Conservation (phyloP, 257 asterid species). For the Solanum bulbocastanum region DNA sequence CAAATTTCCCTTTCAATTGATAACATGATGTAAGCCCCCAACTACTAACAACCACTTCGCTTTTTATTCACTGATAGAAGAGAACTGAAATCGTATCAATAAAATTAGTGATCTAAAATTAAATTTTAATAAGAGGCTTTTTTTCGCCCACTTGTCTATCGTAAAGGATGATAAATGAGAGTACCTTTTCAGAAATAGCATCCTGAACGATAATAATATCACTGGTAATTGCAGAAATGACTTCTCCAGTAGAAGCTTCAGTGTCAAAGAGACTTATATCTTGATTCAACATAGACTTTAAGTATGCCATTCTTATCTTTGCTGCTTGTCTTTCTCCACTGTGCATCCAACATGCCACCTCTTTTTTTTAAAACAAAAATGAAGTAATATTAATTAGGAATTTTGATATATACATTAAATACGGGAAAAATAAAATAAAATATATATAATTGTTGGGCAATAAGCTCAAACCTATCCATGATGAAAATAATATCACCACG, state of each 20-base stretch:
- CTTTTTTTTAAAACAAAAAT: conserved; percentile 8
- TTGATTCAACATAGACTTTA: conserved; percentile 67
- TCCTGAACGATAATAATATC: conserved; percentile 85
- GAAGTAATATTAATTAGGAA: background rate
- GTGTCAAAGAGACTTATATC: conserved; percentile 81
- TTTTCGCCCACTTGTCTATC: background rate
- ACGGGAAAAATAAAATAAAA: background rate
- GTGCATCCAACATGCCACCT: conserved; percentile 99
- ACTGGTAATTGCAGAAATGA: conserved; percentile 83
- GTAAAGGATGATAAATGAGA: background rate
- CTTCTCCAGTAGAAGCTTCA: conserved; percentile 82
- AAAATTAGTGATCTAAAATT: background rate
- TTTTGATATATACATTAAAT: background rate
- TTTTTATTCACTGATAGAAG: background rate
- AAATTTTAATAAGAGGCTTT: background rate
- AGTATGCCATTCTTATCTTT: conserved; percentile 91
- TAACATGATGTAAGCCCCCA: background rate
- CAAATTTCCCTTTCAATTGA: background rate
- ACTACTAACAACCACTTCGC: background rate
- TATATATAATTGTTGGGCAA: background rate
- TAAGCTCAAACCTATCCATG: conserved; percentile 65
- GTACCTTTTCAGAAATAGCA: conserved; percentile 94
- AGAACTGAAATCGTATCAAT: background rate
- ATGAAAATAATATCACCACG: conserved; percentile 68
- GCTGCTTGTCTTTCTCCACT: conserved; percentile 96